Percentiles rank a stretch among this genome's conserved stretches.
Evolutionary conservation across 78 protist species (phyloP).

Genomic region (Dictyostelium citrinum): DNA sequence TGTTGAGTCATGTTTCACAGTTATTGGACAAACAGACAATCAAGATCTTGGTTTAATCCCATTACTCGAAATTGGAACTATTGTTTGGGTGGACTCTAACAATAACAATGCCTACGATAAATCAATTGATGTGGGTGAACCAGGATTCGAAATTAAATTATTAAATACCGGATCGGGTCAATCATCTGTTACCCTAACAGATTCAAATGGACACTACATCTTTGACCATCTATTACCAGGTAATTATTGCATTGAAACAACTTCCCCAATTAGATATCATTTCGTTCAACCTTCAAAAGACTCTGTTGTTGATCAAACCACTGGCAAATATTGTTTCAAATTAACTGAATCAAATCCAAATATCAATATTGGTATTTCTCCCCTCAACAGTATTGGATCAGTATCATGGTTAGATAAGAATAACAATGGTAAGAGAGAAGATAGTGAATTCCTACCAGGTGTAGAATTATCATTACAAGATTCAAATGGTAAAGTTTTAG

Average conservation of each 20-base stretch:
- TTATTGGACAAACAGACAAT: neutral
- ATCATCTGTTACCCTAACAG: neutral
- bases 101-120: neutral
- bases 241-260: neutral
- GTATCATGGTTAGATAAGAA: slow-evolving; percentile 20
- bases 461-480: slow-evolving; percentile 4
- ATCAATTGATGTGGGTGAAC: neutral
- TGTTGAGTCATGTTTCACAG: neutral
- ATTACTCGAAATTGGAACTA: neutral
- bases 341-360: neutral
- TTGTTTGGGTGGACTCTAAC: neutral
- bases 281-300: neutral
- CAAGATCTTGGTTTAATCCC: neutral
- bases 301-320: neutral
- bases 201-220: neutral
- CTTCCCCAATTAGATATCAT: neutral
- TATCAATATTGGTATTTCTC: slow-evolving; percentile 17
- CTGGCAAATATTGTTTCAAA: neutral
- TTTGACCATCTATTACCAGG: neutral
- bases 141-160: neutral
- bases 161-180: neutral
- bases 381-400: slow-evolving; percentile 14
- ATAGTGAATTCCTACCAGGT: neutral
- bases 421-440: neutral
- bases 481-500: neutral